Percentiles rank a stretch among this genome's conserved stretches.
Conservation (phyloP, 148 eudicot genomes). For the Drosera capensis region DNA sequence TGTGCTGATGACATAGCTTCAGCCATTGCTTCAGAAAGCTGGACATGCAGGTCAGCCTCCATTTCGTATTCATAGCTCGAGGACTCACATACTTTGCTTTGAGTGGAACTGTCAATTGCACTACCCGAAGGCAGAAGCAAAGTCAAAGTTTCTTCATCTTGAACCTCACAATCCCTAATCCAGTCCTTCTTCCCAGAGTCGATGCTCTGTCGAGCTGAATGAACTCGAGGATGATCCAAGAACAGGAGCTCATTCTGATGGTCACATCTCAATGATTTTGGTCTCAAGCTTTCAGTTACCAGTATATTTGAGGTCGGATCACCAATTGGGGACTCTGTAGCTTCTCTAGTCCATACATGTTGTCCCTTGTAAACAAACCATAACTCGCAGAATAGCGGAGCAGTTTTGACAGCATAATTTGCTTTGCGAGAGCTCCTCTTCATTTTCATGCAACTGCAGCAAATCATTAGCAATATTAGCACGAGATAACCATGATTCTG, state of each 20-base stretch:
- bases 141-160: conserved; percentile 13
- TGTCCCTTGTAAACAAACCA: conserved; percentile 62
- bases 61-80: conserved; percentile 19
- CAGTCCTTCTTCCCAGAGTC: conserved; percentile 9
- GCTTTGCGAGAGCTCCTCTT: conserved; percentile 41
- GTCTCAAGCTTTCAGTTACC: conserved; percentile 16
- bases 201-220: conserved; percentile 16
- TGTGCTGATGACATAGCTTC: conserved; percentile 31
- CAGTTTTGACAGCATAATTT: conserved; percentile 40
- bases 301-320: conserved; percentile 7
- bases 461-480: conserved; percentile 6
- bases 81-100: conserved; percentile 6
- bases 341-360: conserved; percentile 55
- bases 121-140: conserved; percentile 8
- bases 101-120: conserved; percentile 9
- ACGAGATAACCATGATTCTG: too few species aligned
- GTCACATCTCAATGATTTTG: conserved; percentile 18
- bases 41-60: conserved; percentile 29
- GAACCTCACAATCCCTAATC: conserved; percentile 13
- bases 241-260: conserved; percentile 15
- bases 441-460: conserved; percentile 39
- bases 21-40: conserved; percentile 27
- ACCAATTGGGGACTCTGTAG: conserved; percentile 15
- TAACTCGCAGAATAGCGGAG: conserved; percentile 62
- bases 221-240: conserved; percentile 13